These are phyloP conservation scores for Apiospora phragmitis DNA, from an alignment of 2,329 filamentous ascomycete genomes.

Conservation along the genomic window DNA sequence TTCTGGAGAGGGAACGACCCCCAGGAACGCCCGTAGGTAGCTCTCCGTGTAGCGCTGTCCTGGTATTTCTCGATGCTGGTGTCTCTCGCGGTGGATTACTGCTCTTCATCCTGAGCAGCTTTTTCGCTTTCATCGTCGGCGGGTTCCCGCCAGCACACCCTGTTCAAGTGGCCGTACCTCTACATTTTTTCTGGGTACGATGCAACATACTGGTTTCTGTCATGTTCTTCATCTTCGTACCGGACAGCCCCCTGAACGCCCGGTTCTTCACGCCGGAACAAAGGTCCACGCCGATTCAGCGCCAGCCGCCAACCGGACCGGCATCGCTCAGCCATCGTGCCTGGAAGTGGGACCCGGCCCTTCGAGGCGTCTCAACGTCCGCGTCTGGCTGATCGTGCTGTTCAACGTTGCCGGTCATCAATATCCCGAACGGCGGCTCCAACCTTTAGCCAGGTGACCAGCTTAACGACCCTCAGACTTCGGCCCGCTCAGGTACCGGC, in stretches of 20 bases:
- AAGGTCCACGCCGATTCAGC: constrained; percentile 30
- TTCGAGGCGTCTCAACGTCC: constrained; percentile 26
- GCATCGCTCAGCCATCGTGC: constrained; percentile 28
- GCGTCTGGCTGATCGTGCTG: constrained; percentile 29
- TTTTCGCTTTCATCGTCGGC: constrained; percentile 29
- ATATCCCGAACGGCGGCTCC: constrained; percentile 31
- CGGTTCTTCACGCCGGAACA: constrained; percentile 31
- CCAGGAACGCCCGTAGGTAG: constrained; percentile 30
- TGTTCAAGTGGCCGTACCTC: constrained; percentile 28
- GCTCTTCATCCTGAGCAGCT: constrained; percentile 29
- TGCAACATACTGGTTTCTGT: constrained; percentile 32
- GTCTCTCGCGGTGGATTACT: constrained; percentile 30
- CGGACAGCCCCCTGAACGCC: constrained; percentile 39
- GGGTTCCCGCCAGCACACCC: constrained; percentile 24
- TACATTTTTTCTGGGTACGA: constrained; percentile 32
- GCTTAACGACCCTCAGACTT: constrained; percentile 26
- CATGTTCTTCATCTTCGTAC: constrained; percentile 29
- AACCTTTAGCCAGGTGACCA: constrained; percentile 27
- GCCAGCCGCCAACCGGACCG: constrained; percentile 38
- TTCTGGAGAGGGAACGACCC: constrained; percentile 39
- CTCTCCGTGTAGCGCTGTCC: no score
- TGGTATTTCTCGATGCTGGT: background rate
- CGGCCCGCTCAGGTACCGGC: constrained; percentile 20
- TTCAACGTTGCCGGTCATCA: constrained; percentile 30
- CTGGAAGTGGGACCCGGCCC: constrained; percentile 31